Percentiles rank a stretch among this genome's conserved stretches.
These are phyloP conservation scores for Metarhizium brunneum DNA, from an alignment of 2,329 filamentous ascomycete species.

Conservation along the genomic window DNA sequence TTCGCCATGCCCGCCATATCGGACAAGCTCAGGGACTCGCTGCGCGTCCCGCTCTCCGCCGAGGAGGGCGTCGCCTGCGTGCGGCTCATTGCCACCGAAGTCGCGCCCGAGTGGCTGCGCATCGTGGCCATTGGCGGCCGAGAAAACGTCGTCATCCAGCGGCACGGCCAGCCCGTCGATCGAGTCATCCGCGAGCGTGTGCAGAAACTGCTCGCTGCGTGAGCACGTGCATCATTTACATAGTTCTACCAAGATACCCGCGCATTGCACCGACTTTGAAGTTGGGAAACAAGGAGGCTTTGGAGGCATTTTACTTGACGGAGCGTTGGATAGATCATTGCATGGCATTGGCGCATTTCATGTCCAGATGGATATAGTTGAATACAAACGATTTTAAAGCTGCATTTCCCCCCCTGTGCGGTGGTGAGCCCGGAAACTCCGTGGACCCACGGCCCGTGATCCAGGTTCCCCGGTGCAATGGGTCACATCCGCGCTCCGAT, in stretches of 20 bases:
- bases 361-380: not conserved
- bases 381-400: too few relatives aligned
- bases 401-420: too few relatives aligned
- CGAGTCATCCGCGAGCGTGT: constrained; percentile 27
- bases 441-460: too few relatives aligned
- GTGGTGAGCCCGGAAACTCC: too few relatives aligned
- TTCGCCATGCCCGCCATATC: constrained; percentile 57
- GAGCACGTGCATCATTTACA: not conserved
- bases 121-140: constrained; percentile 41
- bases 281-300: too few relatives aligned
- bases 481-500: too few relatives aligned
- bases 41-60: constrained; percentile 43
- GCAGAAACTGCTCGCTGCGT: constrained; percentile 20
- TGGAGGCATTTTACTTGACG: too few relatives aligned
- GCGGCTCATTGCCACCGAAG: constrained; percentile 40
- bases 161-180: constrained; percentile 29
- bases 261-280: not conserved
- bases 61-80: constrained; percentile 44
- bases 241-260: not conserved
- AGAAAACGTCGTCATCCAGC: constrained; percentile 49
- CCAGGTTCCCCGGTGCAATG: too few relatives aligned
- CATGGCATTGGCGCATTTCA: not conserved
- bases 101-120: constrained; percentile 47
- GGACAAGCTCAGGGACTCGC: constrained; percentile 58
- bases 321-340: too few relatives aligned